Evolutionary conservation across 805 yeast genomes (phyloP).

Genomic region (Monosporozyma unispora): DNA sequence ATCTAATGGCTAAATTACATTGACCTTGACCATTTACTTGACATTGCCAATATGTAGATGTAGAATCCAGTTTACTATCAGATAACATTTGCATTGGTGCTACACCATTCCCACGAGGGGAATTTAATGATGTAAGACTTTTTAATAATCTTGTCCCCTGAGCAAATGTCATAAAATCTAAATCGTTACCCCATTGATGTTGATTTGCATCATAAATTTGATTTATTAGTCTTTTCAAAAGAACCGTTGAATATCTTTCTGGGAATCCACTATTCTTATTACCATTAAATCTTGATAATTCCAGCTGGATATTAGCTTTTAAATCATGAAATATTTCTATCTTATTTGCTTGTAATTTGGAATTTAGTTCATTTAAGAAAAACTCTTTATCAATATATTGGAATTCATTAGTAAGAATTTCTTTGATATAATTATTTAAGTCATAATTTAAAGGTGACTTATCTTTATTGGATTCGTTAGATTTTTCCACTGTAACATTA

Average conservation of each 20-base stretch:
- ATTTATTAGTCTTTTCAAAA: constrained; percentile 22
- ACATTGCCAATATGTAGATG: constrained; percentile 30
- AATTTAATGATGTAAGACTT: constrained; percentile 30
- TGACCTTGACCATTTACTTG: constrained; percentile 10
- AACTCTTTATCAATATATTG: constrained; percentile 24
- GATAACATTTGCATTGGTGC: constrained; percentile 22
- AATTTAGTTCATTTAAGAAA: constrained; percentile 22
- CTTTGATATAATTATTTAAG: constrained; percentile 25
- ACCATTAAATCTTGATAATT: neutral
- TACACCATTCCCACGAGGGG: constrained; percentile 20
- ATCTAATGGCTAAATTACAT: constrained; percentile 32
- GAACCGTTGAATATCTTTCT: constrained; percentile 19
- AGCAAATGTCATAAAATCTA: constrained; percentile 29
- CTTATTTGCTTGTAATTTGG: constrained; percentile 19
- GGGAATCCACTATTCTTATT: constrained; percentile 1
- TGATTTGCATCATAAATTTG: constrained; percentile 27
- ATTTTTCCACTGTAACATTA: neutral
- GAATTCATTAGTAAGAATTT: constrained; percentile 24
- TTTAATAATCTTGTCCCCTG: constrained; percentile 33
- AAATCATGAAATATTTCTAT: constrained; percentile 24
- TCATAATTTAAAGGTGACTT: constrained; percentile 15
- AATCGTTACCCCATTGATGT: constrained; percentile 29
- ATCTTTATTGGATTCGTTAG: neutral
- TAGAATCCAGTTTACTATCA: constrained; percentile 13
- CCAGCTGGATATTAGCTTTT: constrained; percentile 7